phyloP scores from a whole-genome alignment of 768 basidiomycete genomes.

The Tylopilus plumbeoviolaceoides region DNA sequence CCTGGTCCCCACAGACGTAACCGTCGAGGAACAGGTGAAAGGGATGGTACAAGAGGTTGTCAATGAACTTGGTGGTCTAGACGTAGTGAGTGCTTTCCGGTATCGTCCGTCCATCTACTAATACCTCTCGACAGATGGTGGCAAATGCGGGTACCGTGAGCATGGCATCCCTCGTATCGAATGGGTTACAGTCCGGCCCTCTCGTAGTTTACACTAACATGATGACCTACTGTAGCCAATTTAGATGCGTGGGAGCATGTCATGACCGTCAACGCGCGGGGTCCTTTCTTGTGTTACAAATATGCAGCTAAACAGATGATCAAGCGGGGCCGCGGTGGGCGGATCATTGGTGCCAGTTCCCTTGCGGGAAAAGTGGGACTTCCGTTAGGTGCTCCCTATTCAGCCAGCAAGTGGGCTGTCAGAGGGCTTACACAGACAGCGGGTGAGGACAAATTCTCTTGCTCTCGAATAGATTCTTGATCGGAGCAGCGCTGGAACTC shows the following conservation, averaged over 20 bases:
- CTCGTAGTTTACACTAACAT: background rate
- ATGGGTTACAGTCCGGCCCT: background rate
- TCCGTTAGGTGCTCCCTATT: background rate
- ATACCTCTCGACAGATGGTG: background rate
- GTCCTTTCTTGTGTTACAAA: background rate
- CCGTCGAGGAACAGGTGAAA: no score
- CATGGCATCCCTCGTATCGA: background rate
- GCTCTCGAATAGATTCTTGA: background rate
- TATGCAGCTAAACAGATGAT: background rate
- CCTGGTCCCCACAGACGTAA: no score
- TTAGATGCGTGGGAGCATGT: background rate
- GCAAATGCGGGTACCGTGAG: background rate
- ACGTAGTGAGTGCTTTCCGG: background rate
- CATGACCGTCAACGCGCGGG: background rate
- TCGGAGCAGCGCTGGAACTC: background rate
- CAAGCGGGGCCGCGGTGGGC: background rate
- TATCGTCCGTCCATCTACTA: background rate
- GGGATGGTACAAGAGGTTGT: no score
- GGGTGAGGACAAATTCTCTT: background rate
- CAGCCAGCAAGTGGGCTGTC: background rate
- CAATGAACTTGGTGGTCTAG: no score
- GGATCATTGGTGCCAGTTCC: background rate
- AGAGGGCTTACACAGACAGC: background rate
- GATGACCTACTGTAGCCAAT: background rate
- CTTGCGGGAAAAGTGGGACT: background rate